Percentiles rank a stretch among this genome's conserved stretches.
Conservation (phyloP, 768 basidiomycete species). For the Calocybe gangraenosa region DNA sequence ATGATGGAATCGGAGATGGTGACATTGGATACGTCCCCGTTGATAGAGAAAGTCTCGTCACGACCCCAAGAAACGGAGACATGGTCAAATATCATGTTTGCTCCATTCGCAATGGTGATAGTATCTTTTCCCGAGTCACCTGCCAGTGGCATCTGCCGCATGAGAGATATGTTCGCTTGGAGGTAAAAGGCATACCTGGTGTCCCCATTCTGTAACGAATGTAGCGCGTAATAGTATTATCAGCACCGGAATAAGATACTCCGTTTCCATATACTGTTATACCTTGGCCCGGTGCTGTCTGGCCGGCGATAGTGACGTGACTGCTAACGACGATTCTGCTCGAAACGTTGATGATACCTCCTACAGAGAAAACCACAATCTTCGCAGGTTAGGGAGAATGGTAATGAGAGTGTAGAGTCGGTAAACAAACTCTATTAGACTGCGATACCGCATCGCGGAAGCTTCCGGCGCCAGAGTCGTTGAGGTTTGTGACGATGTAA, state of each 20-base stretch:
- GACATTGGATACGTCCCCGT: slow-evolving; percentile 31
- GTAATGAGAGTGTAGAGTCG: neutral
- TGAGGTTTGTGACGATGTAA: slow-evolving; percentile 30
- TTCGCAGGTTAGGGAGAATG: slow-evolving; percentile 1
- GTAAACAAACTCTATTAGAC: slow-evolving; percentile 20
- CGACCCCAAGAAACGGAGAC: slow-evolving; percentile 31
- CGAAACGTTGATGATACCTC: slow-evolving; percentile 28
- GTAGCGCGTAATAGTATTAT: slow-evolving; percentile 21
- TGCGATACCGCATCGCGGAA: slow-evolving; percentile 31
- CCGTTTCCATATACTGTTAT: slow-evolving; percentile 33
- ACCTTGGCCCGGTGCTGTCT: slow-evolving; percentile 35
- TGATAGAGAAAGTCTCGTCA: slow-evolving; percentile 32
- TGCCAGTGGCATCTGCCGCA: neutral
- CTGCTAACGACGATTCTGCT: slow-evolving; percentile 27
- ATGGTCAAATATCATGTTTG: slow-evolving; percentile 34
- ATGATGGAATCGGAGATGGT: slow-evolving; percentile 34
- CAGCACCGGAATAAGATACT: slow-evolving; percentile 26
- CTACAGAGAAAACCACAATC: slow-evolving; percentile 31
- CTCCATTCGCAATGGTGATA: slow-evolving; percentile 30
- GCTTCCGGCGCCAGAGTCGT: slow-evolving; percentile 30
- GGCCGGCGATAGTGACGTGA: slow-evolving; percentile 28
- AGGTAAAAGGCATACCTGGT: slow-evolving; percentile 14
- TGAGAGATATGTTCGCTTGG: neutral
- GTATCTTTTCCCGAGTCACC: slow-evolving; percentile 31
- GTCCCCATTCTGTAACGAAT: slow-evolving; percentile 26